Conservation (phyloP, 108 stramenopile species). For the Cyclotella kingstonii region DNA sequence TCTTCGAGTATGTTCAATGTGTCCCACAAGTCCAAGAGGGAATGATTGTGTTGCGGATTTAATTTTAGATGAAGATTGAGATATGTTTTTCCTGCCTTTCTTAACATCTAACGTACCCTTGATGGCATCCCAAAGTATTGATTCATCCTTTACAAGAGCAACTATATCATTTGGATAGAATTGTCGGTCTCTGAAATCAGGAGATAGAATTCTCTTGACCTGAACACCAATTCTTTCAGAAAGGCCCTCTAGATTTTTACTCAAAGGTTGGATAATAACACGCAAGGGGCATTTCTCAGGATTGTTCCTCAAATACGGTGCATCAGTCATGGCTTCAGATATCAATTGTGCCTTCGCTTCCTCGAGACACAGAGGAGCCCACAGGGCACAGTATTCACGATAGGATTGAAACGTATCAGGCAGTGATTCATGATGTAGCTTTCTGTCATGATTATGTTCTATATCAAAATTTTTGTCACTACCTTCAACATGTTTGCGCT, state of each 20-base stretch:
- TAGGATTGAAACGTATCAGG: constrained; percentile 71
- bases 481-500: constrained; percentile 5
- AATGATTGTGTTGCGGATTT: no score
- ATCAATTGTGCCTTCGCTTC: constrained; percentile 76
- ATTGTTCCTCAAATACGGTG: constrained; percentile 35
- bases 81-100: constrained; percentile 14
- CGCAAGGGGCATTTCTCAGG: constrained; percentile 26
- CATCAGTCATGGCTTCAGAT: constrained; percentile 49
- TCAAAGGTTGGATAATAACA: constrained; percentile 29
- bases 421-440: constrained; percentile 28
- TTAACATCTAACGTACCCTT: constrained; percentile 37
- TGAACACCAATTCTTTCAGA: constrained; percentile 30
- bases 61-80: constrained; percentile 8
- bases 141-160: constrained; percentile 27
- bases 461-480: not conserved
- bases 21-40: constrained; percentile 51
- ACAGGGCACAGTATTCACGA: constrained; percentile 71
- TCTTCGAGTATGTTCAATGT: constrained; percentile 55
- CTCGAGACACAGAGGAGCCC: constrained; percentile 77
- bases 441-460: constrained; percentile 4
- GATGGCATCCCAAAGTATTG: constrained; percentile 24
- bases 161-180: constrained; percentile 43
- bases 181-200: constrained; percentile 25
- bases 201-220: constrained; percentile 15
- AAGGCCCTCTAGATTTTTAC: constrained; percentile 32